phyloP scores from a whole-genome alignment of 768 basidiomycete species.

The Collybia mongolica region DNA sequence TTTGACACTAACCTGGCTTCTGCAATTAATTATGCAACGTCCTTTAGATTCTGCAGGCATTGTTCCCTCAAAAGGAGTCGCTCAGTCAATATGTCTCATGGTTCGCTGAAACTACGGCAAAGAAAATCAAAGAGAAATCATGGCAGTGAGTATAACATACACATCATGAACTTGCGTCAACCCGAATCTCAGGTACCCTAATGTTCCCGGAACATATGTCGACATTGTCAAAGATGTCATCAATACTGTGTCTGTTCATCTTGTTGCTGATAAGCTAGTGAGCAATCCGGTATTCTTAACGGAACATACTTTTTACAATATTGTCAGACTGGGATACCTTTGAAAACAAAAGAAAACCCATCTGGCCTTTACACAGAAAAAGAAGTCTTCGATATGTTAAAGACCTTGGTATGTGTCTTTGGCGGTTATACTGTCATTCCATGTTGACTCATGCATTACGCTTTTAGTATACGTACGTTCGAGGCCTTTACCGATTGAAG shows the following conservation, averaged over 20 bases:
- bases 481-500: neutral
- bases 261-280: conserved; percentile 37
- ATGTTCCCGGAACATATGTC: conserved; percentile 32
- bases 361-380: conserved; percentile 43
- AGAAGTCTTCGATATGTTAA: conserved; percentile 45
- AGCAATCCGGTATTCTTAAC: neutral
- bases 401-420: conserved; percentile 25
- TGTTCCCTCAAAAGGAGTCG: conserved; percentile 34
- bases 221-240: conserved; percentile 49
- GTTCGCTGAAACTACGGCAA: conserved; percentile 24
- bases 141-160: conserved; percentile 18
- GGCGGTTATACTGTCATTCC: neutral
- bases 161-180: too few species aligned
- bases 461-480: conserved; percentile 11
- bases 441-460: neutral
- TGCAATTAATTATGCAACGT: neutral
- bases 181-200: conserved; percentile 17
- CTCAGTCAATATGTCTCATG: conserved; percentile 25
- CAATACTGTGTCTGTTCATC: conserved; percentile 39
- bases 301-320: neutral
- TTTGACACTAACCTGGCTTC: too few species aligned
- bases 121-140: conserved; percentile 29
- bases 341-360: conserved; percentile 47
- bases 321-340: conserved; percentile 37
- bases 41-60: conserved; percentile 24